Conservation (phyloP, 1,139 yeast genomes). For the Pichia sp. region DNA sequence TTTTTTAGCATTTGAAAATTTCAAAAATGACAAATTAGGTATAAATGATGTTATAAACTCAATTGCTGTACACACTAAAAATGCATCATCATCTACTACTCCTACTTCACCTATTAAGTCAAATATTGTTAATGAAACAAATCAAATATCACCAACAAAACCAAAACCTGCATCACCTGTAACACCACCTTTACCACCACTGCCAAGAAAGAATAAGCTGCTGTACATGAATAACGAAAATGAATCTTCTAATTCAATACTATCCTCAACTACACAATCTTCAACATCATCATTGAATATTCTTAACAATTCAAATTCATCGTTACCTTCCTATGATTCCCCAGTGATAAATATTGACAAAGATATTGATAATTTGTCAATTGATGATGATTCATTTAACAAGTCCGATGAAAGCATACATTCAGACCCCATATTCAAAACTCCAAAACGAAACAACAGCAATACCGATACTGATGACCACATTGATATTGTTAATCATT, state of each 20-base stretch:
- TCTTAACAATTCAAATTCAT: not conserved
- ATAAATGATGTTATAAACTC: slow-evolving; percentile 9
- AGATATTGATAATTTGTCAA: not conserved
- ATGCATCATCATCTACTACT: not conserved
- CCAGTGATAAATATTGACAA: not conserved
- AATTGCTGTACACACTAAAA: not conserved
- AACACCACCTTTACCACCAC: slow-evolving; percentile 9
- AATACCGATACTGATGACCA: not conserved
- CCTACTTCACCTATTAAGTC: slow-evolving; percentile 13
- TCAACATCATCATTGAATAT: not conserved
- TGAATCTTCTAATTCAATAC: not conserved
- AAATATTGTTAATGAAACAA: not conserved
- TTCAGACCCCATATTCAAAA: not conserved
- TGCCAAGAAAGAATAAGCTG: slow-evolving; percentile 12
- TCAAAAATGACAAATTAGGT: slow-evolving; percentile 16
- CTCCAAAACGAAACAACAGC: not conserved
- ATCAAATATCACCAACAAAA: slow-evolving; percentile 4
- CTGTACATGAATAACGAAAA: not conserved
- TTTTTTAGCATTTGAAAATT: slow-evolving; percentile 22
- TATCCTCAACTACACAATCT: not conserved
- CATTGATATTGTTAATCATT: not conserved
- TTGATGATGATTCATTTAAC: not conserved
- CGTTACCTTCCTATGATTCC: not conserved
- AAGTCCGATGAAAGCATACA: not conserved
- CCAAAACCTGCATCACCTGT: not conserved